Percentiles rank a stretch among this genome's conserved stretches.
Conservation (phyloP, 169 alveolate genomes). For the Eimeria acervulina region DNA sequence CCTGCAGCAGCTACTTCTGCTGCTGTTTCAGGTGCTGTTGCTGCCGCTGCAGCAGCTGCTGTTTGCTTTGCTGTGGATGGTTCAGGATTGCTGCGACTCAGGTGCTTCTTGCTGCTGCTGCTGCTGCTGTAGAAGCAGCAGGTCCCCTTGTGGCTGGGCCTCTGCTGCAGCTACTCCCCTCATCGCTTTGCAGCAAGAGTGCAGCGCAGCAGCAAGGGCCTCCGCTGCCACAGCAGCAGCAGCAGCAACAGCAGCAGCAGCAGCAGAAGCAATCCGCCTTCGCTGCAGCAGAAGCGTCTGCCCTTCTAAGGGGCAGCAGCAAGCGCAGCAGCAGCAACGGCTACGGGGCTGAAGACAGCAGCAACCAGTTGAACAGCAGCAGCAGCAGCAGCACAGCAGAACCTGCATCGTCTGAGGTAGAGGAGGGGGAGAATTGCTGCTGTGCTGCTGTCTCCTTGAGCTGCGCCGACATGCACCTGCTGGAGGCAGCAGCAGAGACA, state of each 20-base stretch:
- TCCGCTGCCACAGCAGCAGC: background rate
- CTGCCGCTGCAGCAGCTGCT: background rate
- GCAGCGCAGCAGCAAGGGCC: slow-evolving; percentile 1
- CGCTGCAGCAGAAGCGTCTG: background rate
- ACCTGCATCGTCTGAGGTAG: background rate
- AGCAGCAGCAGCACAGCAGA: background rate
- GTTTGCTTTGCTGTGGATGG: background rate
- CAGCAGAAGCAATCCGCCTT: background rate
- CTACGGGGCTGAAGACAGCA: background rate
- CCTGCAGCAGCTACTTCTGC: too few relatives aligned
- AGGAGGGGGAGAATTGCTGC: background rate
- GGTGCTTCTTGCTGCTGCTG: slow-evolving; percentile 25
- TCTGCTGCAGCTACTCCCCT: background rate
- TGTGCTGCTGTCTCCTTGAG: background rate
- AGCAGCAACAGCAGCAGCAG: background rate
- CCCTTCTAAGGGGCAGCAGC: background rate
- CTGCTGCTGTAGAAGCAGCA: slow-evolving; percentile 22
- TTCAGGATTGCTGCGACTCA: slow-evolving; percentile 4
- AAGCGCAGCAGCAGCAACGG: background rate
- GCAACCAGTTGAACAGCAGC: background rate
- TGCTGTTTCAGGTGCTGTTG: background rate
- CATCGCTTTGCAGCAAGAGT: background rate
- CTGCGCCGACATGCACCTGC: background rate
- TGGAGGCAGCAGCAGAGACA: background rate
- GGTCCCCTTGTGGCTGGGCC: background rate